Evolutionary conservation across 306 rosid genomes (phyloP), one percentile per base, ranked within the genome.

Genomic region (Cyamopsis tetragonoloba): DNA sequence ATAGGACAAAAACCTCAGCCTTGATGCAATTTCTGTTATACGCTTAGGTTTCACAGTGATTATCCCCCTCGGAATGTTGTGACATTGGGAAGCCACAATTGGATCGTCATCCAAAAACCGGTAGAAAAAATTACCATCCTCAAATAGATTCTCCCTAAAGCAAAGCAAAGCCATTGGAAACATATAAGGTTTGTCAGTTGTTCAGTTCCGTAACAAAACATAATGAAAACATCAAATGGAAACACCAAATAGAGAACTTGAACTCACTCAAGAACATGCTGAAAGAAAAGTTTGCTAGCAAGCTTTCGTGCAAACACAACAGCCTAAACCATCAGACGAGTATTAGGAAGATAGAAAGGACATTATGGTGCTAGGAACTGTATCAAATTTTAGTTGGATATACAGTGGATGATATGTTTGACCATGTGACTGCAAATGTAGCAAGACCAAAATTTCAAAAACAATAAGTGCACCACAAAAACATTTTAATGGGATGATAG

Each of bases 91-190:
- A 69, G 84, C 83, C 50, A 91, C 88, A 19, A 73, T 15, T 17
- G 95, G 95, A 75, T 91, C 97, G 47, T 91, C 84, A 43, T 88
- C 95, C 73, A 86, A 68, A 78, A 91, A 91, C 42, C 92, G 90
- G 69, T 91, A 86, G 27, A 91, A 73, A 74, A 85, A 83, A 75
- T 78, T 84, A 24, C 92, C 88, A 82, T 91, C 97, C 83, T 91
- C 95, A 55, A 87, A 84, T 34, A 82, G 55, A 79, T 85, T 84
- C 77, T 91, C 95, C 35, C 97, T 91, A 73, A 9, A 63, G 62
- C 23, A 72, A 55, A 14, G 61, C 4, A 65, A 62, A 61, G 22
- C 31, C 17, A 38, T 48, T 50, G 20, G 28, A 67, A 68, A 49
- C 28, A 51, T 12, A 13, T 50, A 35, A 70, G 43, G 32, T 55